Evolutionary conservation across 2,329 filamentous ascomycete species (phyloP).

Genomic region (Fusarium virguliforme): DNA sequence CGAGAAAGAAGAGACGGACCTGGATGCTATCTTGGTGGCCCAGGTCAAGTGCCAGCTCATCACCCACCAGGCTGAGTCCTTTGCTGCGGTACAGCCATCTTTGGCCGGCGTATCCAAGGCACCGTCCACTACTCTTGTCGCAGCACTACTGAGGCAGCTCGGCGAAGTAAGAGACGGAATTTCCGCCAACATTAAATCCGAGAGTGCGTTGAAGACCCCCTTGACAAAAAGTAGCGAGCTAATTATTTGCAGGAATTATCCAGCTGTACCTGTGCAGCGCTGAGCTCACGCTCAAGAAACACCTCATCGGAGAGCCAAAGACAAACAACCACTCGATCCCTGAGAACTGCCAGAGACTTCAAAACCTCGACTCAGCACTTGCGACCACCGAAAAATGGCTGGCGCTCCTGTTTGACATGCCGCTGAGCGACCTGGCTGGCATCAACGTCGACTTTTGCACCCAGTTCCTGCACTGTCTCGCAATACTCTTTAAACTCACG

Average conservation of each 20-base stretch:
- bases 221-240: background rate
- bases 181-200: background rate
- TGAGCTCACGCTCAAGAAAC: slow-evolving; percentile 34
- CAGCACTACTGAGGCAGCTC: slow-evolving; percentile 21
- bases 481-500: slow-evolving; percentile 37
- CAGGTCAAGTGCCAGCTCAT: slow-evolving; percentile 38
- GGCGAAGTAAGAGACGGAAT: slow-evolving; percentile 12
- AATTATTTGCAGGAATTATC: background rate
- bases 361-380: slow-evolving; percentile 32
- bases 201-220: slow-evolving; percentile 9
- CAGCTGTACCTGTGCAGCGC: slow-evolving; percentile 21
- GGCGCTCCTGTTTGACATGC: slow-evolving; percentile 10
- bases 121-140: slow-evolving; percentile 15
- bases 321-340: background rate
- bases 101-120: background rate
- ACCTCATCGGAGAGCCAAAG: slow-evolving; percentile 9
- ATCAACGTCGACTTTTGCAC: slow-evolving; percentile 39
- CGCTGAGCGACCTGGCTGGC: slow-evolving; percentile 24
- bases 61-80: slow-evolving; percentile 15
- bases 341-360: slow-evolving; percentile 20
- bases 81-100: background rate
- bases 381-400: slow-evolving; percentile 24
- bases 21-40: slow-evolving; percentile 23
- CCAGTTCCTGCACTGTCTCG: slow-evolving; percentile 32
- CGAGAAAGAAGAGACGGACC: slow-evolving; percentile 28